These are phyloP conservation scores for Paramecium sexaurelia DNA, from an alignment of 73 alveolate species.

Conservation along the genomic window DNA sequence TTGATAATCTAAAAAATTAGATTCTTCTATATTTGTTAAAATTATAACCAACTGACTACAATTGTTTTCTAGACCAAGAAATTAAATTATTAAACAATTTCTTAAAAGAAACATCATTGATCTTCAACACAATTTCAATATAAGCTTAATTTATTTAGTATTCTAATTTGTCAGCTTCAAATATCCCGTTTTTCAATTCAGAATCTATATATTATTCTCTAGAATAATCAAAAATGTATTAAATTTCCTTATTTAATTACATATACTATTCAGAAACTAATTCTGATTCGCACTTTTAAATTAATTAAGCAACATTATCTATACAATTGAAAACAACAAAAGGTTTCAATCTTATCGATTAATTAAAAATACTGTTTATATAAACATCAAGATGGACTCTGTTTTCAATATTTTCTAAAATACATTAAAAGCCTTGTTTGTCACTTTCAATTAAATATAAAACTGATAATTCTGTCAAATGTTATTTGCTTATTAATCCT, in stretches of 20 bases:
- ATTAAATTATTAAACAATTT: not conserved
- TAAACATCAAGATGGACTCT: conserved; percentile 14
- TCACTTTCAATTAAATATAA: not conserved
- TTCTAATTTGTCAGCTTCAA: conserved; percentile 42
- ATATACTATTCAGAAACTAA: not conserved
- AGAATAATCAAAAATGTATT: not conserved
- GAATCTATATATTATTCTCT: conserved; percentile 55
- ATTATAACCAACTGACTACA: conserved; percentile 10
- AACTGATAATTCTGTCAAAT: not conserved
- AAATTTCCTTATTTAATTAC: not conserved
- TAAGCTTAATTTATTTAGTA: not conserved
- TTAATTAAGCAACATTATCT: not conserved
- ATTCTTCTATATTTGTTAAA: conserved; percentile 40
- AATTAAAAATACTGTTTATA: not conserved
- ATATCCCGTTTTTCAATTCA: conserved; percentile 11
- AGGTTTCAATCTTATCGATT: not conserved
- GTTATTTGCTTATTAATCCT: conserved; percentile 45
- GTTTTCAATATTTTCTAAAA: conserved; percentile 4
- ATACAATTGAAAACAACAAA: not conserved
- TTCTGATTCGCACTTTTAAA: not conserved
- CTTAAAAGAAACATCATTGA: conserved; percentile 22
- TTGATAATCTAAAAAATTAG: not conserved
- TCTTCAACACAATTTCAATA: not conserved
- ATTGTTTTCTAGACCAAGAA: conserved; percentile 5
- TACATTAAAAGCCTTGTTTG: not conserved